Evolutionary conservation across 1,284 basidiomycete genomes (phyloP).

Genomic region (Cerioporus squamosus): DNA sequence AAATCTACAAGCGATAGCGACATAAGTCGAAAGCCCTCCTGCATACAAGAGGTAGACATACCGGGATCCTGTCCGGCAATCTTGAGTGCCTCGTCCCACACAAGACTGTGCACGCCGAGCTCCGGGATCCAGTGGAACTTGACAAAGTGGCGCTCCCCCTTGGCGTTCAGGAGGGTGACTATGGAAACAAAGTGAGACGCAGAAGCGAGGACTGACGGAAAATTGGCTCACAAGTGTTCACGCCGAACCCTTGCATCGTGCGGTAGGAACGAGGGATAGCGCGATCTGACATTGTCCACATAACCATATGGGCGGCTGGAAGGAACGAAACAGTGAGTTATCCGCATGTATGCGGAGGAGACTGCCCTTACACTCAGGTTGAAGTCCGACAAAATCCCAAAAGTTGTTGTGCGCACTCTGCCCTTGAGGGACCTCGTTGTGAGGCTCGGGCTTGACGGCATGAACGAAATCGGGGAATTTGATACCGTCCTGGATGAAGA

Average conservation of each 20-base stretch:
- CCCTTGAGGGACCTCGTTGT: conserved; percentile 70
- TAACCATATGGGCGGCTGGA: conserved; percentile 75
- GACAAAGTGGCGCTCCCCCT: conserved; percentile 75
- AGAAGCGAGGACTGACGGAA: background rate
- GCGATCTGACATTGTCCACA: conserved; percentile 86
- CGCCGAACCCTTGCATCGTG: conserved; percentile 89
- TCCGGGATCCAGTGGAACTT: conserved; percentile 87
- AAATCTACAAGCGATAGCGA: conserved; percentile 52
- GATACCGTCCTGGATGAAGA: conserved; percentile 86
- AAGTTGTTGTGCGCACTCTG: conserved; percentile 82
- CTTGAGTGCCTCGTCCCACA: conserved; percentile 89
- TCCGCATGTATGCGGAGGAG: background rate
- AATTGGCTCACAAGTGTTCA: conserved; percentile 70
- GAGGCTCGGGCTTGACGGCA: conserved; percentile 80
- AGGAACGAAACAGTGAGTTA: conserved; percentile 9
- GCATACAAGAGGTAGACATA: conserved; percentile 30
- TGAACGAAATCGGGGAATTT: conserved; percentile 87
- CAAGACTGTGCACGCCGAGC: conserved; percentile 78
- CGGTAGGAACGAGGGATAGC: conserved; percentile 80
- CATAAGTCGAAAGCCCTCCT: background rate
- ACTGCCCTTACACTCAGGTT: conserved; percentile 55
- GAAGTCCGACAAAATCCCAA: conserved; percentile 77
- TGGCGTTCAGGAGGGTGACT: conserved; percentile 65
- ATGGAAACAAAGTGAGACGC: no score
- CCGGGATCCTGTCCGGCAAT: conserved; percentile 80